phyloP scores from a whole-genome alignment of 2,329 filamentous ascomycete species.

The Trichoderma koningiopsis region DNA sequence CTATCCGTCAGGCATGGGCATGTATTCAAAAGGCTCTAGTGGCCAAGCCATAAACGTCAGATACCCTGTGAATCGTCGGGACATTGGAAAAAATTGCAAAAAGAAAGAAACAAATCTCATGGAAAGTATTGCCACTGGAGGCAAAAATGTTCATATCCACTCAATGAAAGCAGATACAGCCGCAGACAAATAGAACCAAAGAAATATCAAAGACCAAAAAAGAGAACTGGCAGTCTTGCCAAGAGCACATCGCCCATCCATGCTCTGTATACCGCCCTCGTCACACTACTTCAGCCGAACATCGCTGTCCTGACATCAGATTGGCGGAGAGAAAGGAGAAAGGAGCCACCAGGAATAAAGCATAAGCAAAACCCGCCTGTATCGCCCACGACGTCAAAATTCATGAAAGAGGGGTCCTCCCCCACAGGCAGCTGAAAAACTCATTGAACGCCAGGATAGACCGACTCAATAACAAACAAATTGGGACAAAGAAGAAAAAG shows the following conservation, averaged over 20 bases:
- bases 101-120: not conserved
- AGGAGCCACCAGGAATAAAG: not conserved
- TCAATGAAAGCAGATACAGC: not conserved
- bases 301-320: not conserved
- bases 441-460: slow-evolving; percentile 12
- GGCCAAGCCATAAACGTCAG: not conserved
- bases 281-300: not conserved
- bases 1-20: not conserved
- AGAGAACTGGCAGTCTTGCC: not conserved
- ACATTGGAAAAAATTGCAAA: not conserved
- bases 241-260: not conserved
- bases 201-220: not conserved
- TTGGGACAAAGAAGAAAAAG: too few relatives aligned
- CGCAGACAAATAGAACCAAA: not conserved
- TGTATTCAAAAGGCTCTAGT: not conserved
- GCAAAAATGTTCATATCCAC: not conserved
- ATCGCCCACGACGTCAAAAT: not conserved
- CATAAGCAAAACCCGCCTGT: not conserved
- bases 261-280: not conserved
- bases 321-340: not conserved
- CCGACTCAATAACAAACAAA: not conserved
- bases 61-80: not conserved
- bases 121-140: not conserved
- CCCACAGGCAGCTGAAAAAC: not conserved
- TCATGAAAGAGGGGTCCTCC: not conserved